Base-by-base conservation (phyloP, 495 filamentous ascomycete genomes). In the Penicillium pulvis region DNA sequence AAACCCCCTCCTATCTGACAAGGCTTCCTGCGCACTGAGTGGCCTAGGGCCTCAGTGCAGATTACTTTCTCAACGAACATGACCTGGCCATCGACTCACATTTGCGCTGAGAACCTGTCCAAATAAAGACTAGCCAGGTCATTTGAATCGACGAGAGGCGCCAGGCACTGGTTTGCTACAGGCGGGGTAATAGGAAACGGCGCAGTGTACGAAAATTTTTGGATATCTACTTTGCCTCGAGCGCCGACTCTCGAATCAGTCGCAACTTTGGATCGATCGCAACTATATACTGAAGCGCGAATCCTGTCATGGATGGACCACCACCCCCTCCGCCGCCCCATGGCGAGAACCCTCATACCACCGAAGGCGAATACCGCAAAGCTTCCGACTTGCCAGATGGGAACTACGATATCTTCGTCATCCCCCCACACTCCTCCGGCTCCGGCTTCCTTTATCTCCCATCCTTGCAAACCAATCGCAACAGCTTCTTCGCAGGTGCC, bases 361-460 rank as follows among this genome's bases (percentile, higher is more conserved):
- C 71, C 28, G 54, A 79, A 42, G 77, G 77, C 43, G 74, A 77
- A 62, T 79, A 79, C 52, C 75, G 75, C 61, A 78, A 77, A 64
- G 74, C 76, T 28, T 78, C 77, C 30, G 88, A 86, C 54, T 79
- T 95, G 3, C 92, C 91, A 0, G 74, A 85, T 0, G 91, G 92
- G 30, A 92, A 92, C 69, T 98, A 95, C 77, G 93, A 98, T 74
- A 95, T 97, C 74, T 97, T 97, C 76, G 87, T 98, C 63, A 92
- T 98, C 56, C 93, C 94, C 3, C 90, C 90, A n/a, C 91, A 97
- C 67, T 92, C 92, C 9, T 83, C 93, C 12, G 94, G 94, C 57
- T 83, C 85, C 0, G 94, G 94, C 11, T 97, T 98, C 70, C 77
- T 98, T 10, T 98, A 98, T 72, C 85, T 98, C 23, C 94, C 94